Percentiles rank a stretch among this genome's conserved stretches.
Evolutionary conservation across 2,329 filamentous ascomycete genomes (phyloP).

Genomic region (Trichoderma atrobrunneum): DNA sequence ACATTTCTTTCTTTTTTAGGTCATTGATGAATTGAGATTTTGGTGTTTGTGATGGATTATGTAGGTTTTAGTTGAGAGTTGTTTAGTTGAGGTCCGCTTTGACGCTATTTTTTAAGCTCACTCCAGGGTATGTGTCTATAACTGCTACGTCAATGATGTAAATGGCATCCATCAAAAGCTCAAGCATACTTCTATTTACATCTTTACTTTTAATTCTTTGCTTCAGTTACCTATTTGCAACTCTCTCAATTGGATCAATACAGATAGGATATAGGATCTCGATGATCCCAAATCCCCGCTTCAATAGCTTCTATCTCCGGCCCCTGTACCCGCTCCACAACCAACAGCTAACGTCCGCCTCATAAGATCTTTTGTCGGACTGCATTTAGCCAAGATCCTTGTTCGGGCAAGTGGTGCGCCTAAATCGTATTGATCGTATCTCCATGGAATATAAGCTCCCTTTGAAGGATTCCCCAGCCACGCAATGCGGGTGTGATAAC

Average conservation of each 20-base stretch:
- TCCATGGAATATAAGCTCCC: not conserved
- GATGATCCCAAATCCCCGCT: not conserved
- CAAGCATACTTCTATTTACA: not conserved
- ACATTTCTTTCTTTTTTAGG: not conserved
- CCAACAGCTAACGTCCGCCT: not conserved
- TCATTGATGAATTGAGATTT: not conserved
- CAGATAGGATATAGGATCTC: not conserved
- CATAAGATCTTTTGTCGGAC: not conserved
- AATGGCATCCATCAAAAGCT: not conserved
- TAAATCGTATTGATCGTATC: not conserved
- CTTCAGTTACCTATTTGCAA: not conserved
- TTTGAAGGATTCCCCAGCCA: not conserved
- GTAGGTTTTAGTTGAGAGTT: not conserved
- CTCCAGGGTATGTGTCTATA: conserved; percentile 1
- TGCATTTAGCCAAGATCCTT: conserved; percentile 10
- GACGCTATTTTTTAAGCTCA: not conserved
- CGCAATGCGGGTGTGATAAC: not conserved
- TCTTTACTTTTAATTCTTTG: not conserved
- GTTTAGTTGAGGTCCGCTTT: not conserved
- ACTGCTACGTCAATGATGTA: not conserved
- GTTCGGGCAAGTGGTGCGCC: not conserved
- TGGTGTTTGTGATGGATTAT: not conserved
- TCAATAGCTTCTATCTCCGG: not conserved
- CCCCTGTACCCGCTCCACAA: not conserved
- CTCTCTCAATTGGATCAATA: not conserved